Conservation (phyloP, 371 early-diverging fungal genomes). For the Batrachochytrium dendrobatidis region DNA sequence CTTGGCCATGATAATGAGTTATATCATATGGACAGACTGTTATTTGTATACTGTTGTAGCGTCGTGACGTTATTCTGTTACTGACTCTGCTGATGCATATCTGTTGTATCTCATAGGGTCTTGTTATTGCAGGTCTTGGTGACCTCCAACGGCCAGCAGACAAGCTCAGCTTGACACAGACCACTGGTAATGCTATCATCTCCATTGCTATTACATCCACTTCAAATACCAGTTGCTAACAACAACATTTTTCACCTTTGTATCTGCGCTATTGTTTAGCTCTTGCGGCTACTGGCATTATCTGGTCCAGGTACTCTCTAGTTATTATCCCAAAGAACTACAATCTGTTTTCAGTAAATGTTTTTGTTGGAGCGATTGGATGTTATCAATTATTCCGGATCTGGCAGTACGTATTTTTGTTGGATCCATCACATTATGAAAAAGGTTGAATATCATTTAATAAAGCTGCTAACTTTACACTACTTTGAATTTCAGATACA, state of each 20-base stretch:
- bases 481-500: too few relatives aligned
- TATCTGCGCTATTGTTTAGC: slow-evolving; percentile 43
- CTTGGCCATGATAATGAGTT: background rate
- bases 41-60: too few relatives aligned
- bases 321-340: slow-evolving; percentile 91
- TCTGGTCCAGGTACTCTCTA: slow-evolving; percentile 92
- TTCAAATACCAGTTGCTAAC: too few relatives aligned
- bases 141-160: slow-evolving; percentile 90
- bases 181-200: slow-evolving; percentile 49
- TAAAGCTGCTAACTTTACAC: too few relatives aligned
- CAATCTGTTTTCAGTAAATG: slow-evolving; percentile 78
- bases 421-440: too few relatives aligned
- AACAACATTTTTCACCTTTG: background rate
- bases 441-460: too few relatives aligned
- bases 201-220: too few relatives aligned
- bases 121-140: slow-evolving; percentile 89
- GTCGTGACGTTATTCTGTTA: background rate
- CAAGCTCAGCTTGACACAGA: slow-evolving; percentile 75
- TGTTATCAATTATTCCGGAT: slow-evolving; percentile 79
- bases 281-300: slow-evolving; percentile 86
- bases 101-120: slow-evolving; percentile 36
- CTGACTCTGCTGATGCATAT: background rate
- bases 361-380: slow-evolving; percentile 88
- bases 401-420: slow-evolving; percentile 46
- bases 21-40: slow-evolving; percentile 15